Percentiles rank a stretch among this genome's conserved stretches.
phyloP scores from a whole-genome alignment of 75 land plant species.

The Picea glauca region DNA sequence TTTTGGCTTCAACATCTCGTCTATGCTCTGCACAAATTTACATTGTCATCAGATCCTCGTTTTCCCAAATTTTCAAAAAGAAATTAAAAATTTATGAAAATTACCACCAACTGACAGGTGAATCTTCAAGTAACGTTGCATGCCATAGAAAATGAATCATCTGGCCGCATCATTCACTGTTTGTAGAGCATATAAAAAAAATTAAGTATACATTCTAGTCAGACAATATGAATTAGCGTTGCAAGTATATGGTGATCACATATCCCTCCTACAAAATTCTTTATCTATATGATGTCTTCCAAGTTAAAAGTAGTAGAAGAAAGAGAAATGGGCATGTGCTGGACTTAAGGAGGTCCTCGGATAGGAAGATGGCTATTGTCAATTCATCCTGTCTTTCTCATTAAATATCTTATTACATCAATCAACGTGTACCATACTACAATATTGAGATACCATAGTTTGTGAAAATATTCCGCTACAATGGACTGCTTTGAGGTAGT shows the following conservation, averaged over 20 bases:
- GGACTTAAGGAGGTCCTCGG: constrained; percentile 54
- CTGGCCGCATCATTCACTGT: constrained; percentile 75
- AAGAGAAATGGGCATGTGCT: neutral
- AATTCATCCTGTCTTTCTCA: constrained; percentile 23
- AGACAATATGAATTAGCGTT: no score
- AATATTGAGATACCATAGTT: neutral
- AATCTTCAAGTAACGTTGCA: constrained; percentile 35
- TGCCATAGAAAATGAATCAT: constrained; percentile 64
- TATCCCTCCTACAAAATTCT: constrained; percentile 19
- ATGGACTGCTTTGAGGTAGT: constrained; percentile 29
- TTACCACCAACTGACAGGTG: no score
- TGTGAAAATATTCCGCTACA: neutral
- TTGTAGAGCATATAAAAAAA: constrained; percentile 29
- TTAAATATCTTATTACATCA: constrained; percentile 23
- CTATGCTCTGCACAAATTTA: no score
- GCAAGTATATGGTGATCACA: no score
- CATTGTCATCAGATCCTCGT: no score
- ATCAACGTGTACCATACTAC: constrained; percentile 48
- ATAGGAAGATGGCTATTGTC: constrained; percentile 53
- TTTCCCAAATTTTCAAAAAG: no score
- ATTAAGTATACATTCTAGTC: no score
- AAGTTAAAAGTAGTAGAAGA: neutral
- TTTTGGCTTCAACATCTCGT: no score
- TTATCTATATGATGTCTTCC: constrained; percentile 47
- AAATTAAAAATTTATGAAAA: no score